A percentile compares a stretch with the other conserved stretches of the same genome.
phyloP scores from a whole-genome alignment of 2,329 filamentous ascomycete genomes.

The Aspergillus quadrilineatus region DNA sequence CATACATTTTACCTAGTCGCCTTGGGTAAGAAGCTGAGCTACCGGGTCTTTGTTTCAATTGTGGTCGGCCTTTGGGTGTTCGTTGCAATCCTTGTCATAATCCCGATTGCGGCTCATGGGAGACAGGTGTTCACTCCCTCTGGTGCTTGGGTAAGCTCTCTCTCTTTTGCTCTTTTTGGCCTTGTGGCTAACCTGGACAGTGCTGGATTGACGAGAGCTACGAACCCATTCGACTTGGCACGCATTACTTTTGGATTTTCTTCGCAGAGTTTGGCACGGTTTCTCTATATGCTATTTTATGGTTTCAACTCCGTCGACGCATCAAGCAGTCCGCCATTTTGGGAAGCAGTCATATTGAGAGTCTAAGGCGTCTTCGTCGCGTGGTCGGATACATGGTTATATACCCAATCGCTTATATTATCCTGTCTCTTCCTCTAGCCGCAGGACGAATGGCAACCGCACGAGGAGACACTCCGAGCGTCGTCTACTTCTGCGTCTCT shows the following conservation, averaged over 20 bases:
- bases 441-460: conserved; percentile 46
- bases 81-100: conserved; percentile 46
- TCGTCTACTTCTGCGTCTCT: conserved; percentile 51
- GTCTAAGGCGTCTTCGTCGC: conserved; percentile 41
- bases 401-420: conserved; percentile 55
- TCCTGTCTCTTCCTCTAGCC: conserved; percentile 64
- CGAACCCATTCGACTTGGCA: conserved; percentile 50
- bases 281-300: conserved; percentile 50
- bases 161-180: neutral
- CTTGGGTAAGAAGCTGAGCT: conserved; percentile 47
- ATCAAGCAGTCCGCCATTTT: conserved; percentile 41
- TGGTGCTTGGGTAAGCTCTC: conserved; percentile 46
- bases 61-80: conserved; percentile 50
- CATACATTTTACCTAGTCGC: conserved; percentile 54
- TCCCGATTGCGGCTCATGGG: conserved; percentile 47
- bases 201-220: conserved; percentile 42
- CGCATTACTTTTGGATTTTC: conserved; percentile 58
- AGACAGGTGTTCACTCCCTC: conserved; percentile 49
- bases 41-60: conserved; percentile 44
- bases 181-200: conserved; percentile 13
- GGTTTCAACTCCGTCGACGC: conserved; percentile 48
- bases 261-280: conserved; percentile 54
- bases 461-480: conserved; percentile 31
- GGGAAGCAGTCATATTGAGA: conserved; percentile 37
- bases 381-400: conserved; percentile 50